Percentiles rank a stretch among this genome's conserved stretches.
phyloP scores from a whole-genome alignment of 75 land plant genomes.

The Isoetes taiwanensis region DNA sequence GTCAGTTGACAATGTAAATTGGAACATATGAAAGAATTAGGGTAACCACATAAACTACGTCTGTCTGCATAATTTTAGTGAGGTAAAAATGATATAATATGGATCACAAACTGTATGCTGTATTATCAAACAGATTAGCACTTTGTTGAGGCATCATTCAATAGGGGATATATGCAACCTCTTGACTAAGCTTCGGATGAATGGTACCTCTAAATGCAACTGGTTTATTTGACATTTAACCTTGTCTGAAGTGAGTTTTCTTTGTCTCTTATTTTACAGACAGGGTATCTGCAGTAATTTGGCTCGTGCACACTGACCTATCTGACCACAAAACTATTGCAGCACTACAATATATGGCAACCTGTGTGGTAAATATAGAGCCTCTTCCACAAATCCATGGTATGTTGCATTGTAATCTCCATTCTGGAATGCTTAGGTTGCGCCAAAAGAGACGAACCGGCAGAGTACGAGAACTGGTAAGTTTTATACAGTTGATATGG shows the following conservation, averaged over 20 bases:
- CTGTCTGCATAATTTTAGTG: no score
- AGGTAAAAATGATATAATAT: no score
- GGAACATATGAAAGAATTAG: no score
- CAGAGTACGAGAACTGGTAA: no score
- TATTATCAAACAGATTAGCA: slow-evolving; percentile 48
- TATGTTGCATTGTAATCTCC: no score
- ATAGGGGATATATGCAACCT: slow-evolving; percentile 38
- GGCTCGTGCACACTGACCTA: slow-evolving; percentile 61
- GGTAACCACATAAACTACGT: no score
- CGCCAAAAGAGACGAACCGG: no score
- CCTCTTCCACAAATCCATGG: slow-evolving; percentile 16
- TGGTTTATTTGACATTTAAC: not conserved
- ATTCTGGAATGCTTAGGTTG: no score
- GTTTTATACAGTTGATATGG: no score
- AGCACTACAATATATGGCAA: slow-evolving; percentile 56
- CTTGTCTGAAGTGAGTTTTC: not conserved
- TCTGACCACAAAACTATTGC: slow-evolving; percentile 32
- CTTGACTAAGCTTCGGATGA: slow-evolving; percentile 46
- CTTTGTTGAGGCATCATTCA: slow-evolving; percentile 49
- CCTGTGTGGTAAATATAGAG: slow-evolving; percentile 49
- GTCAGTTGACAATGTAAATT: no score
- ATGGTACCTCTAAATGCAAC: slow-evolving; percentile 20
- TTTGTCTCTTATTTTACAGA: slow-evolving; percentile 26
- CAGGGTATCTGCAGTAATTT: slow-evolving; percentile 44
- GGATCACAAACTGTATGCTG: no score